Evolutionary conservation across 306 rosid genomes (phyloP), one percentile per base, ranked within the genome.

Genomic region (Neltuma alba): DNA sequence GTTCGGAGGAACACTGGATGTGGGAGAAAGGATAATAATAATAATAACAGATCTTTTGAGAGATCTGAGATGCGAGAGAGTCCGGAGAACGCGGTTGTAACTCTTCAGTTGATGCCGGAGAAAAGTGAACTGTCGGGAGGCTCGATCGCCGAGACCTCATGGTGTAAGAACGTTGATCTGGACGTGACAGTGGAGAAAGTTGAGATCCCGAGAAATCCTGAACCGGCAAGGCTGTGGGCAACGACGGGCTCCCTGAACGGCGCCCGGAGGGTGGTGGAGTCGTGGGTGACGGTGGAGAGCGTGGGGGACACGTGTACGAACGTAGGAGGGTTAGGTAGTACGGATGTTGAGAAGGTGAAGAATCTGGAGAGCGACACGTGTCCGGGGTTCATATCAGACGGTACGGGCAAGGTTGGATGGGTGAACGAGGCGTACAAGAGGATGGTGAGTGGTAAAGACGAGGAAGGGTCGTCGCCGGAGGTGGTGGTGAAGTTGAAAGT

Each of bases 211-310:
- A 80, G 74, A 20, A 70, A 72, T 68, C 74, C 0, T 58, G 75
- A 77, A 3, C 62, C 75, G 12, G 41, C 75, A n/a, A 48, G 50
- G 20, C 16, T 36, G 64, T 16, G 69, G 18, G 28, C 57, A 50
- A 20, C 20, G 30, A 7, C 70, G 41, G 66, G 9, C 5, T 33
- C 21, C 9, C 21, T 0, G 18, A 64, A 23, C 9, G 66, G 79
- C 2, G 48, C 61, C 63, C 83, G 10, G 67, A 58, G 52, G 72
- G 76, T 4, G 72, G 86, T 76, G 61, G 86, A 85, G 62, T 85
- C 97, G 48, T 88, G 84, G 79, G 91, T 94, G 80, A 94, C 95
- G 83, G 97, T 92, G 84, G 97, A 89, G 87, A 83, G 97, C 84
- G 93, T 94, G 89, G 89, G 83, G 4, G 92, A 87, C 88, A 89